phyloP scores from a whole-genome alignment of 2,329 filamentous ascomycete genomes.

The Aspergillus latus region DNA sequence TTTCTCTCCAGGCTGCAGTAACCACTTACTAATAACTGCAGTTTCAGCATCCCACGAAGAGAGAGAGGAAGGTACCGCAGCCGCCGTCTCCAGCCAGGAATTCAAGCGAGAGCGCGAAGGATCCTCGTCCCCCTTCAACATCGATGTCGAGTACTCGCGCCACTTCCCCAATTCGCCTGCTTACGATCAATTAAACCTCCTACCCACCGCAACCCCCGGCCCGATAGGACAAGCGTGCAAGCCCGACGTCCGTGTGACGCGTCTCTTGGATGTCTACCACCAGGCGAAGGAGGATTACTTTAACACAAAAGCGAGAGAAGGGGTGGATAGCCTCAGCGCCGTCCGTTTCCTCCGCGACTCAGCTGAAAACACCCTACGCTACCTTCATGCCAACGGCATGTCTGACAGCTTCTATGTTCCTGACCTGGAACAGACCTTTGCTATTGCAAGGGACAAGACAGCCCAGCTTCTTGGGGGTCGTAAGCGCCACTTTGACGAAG shows the following conservation, averaged over 20 bases:
- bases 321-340: conserved; percentile 24
- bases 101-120: neutral
- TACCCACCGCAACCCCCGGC: neutral
- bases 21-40: neutral
- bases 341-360: conserved; percentile 47
- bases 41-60: neutral
- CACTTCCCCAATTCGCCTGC: neutral
- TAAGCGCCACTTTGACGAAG: conserved; percentile 40
- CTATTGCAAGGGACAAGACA: conserved; percentile 36
- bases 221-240: neutral
- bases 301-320: conserved; percentile 25
- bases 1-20: no score
- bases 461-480: conserved; percentile 38
- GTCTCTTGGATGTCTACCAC: conserved; percentile 35
- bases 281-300: conserved; percentile 41
- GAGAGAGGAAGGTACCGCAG: neutral
- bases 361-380: conserved; percentile 42
- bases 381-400: conserved; percentile 28
- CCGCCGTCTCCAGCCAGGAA: neutral
- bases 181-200: neutral
- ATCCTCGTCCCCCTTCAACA: neutral
- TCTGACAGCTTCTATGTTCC: conserved; percentile 30
- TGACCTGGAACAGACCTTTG: conserved; percentile 36
- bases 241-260: conserved; percentile 9
- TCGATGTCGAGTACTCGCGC: neutral